phyloP scores from a whole-genome alignment of 495 filamentous ascomycete species.

The Tuber calosporum region DNA sequence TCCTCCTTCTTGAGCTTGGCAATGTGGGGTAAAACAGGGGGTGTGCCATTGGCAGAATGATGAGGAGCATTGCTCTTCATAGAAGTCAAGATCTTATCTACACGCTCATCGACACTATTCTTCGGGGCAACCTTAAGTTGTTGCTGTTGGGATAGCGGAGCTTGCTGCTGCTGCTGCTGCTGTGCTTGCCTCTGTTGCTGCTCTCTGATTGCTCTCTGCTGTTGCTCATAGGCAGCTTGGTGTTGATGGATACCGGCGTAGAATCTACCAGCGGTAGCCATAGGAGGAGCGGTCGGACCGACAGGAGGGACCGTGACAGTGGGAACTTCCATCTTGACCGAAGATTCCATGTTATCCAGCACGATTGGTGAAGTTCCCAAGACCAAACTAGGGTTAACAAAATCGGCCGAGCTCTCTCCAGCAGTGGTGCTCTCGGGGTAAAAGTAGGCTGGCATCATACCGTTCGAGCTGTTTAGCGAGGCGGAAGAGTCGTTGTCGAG shows the following conservation, averaged over 20 bases:
- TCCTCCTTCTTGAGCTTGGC: constrained; percentile 69
- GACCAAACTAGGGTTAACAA: constrained; percentile 21
- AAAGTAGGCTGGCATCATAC: constrained; percentile 53
- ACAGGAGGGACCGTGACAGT: constrained; percentile 20
- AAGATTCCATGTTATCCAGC: constrained; percentile 48
- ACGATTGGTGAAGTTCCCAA: constrained; percentile 18
- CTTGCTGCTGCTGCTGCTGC: constrained; percentile 55
- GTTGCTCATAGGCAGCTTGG: constrained; percentile 58
- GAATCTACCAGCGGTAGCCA: constrained; percentile 54
- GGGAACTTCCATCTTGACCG: constrained; percentile 47
- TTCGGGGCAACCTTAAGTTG: constrained; percentile 28
- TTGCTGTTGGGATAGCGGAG: constrained; percentile 55
- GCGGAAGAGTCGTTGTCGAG: constrained; percentile 53
- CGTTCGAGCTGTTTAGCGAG: constrained; percentile 46
- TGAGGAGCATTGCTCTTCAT: constrained; percentile 48
- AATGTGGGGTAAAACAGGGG: constrained; percentile 54
- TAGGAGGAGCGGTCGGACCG: constrained; percentile 58
- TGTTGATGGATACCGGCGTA: constrained; percentile 91
- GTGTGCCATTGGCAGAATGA: constrained; percentile 46
- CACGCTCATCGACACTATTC: constrained; percentile 44
- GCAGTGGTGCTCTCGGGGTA: constrained; percentile 36
- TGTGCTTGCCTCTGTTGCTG: constrained; percentile 63
- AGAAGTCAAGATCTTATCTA: constrained; percentile 39
- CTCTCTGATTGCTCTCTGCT: constrained; percentile 55
- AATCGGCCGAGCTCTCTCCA: constrained; percentile 5